phyloP scores from a whole-genome alignment of 108 stramenopile species.

The Ochromonas danica region DNA sequence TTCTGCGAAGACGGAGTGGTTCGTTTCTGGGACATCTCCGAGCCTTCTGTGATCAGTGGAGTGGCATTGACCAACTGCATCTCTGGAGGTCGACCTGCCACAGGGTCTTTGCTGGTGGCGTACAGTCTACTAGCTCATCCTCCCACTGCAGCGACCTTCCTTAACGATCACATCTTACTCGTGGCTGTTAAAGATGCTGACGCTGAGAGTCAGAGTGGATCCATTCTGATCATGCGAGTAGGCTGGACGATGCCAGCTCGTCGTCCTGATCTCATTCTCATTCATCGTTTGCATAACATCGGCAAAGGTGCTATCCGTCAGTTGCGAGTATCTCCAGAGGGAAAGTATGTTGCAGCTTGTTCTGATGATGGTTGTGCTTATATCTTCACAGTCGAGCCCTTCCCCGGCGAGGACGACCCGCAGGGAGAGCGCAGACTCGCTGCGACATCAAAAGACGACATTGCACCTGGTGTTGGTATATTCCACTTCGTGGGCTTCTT shows the following conservation, averaged over 20 bases:
- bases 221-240: neutral
- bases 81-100: neutral
- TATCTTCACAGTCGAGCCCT: neutral
- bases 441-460: too few relatives aligned
- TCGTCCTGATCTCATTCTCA: too few relatives aligned
- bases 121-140: too few relatives aligned
- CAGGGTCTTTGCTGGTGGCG: too few relatives aligned
- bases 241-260: too few relatives aligned
- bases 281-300: too few relatives aligned
- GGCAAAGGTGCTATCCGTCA: neutral
- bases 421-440: too few relatives aligned
- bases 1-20: neutral
- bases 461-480: too few relatives aligned
- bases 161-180: neutral
- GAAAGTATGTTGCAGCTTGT: neutral
- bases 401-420: neutral
- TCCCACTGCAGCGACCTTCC: neutral
- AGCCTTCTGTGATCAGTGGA: neutral
- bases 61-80: neutral
- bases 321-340: neutral
- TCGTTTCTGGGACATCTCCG: neutral
- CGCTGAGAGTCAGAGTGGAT: neutral
- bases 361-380: slow-evolving; percentile 2
- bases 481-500: slow-evolving; percentile 18
- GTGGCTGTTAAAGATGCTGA: neutral